Evolutionary conservation across 208 protist genomes (phyloP), one percentile per base, ranked within the genome.

Genomic region (Leishmania guyanensis): DNA sequence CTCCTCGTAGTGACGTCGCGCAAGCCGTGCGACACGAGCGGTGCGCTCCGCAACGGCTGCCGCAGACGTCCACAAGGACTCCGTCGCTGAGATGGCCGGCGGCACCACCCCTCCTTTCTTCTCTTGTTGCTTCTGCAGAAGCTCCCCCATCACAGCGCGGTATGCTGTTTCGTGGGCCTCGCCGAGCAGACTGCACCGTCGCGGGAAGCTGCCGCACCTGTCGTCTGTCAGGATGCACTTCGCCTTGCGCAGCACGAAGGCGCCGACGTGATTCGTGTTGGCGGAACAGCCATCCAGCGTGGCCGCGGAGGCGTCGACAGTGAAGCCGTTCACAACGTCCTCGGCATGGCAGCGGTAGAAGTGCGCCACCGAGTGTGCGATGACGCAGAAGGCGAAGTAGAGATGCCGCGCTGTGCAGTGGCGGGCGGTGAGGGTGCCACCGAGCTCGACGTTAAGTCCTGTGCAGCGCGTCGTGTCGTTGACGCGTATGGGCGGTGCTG

Each of bases 291-390:
- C 91, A 74, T 93, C 86, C 77, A 96, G 82, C 3, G 87, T 94
- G 29, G 87, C 90, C 39, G 85, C 81, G 17, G 91, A 95, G 53
- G 90, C 91, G 83, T 95, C 93, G 53, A 96, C 83, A 5, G 93
- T 96, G 84, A 90, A 96, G 58, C 93, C 91, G 83, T 96, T 95
- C 50, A 96, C 87, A 33, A 93, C 90, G 72, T 94, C 77, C 16
- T 86, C 79, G 4, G 90, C 83, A 85, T 92, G 91, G 80, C 93
- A 97, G 60, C 80, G 82, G 56, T 91, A 90, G 74, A 97, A 82
- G 64, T 94, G 87, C 10, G 89, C 87, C 46, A 94, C 90, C 26
- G 93, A 96, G 84, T 95, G 89, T 0, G 91, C 88, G 80, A 94
- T 93, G 46, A 91, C 88, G 51, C 89, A 92, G 79, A 93, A 94